Conservation (phyloP, 1,284 basidiomycete species). For the Ceratobasidium sp. region DNA sequence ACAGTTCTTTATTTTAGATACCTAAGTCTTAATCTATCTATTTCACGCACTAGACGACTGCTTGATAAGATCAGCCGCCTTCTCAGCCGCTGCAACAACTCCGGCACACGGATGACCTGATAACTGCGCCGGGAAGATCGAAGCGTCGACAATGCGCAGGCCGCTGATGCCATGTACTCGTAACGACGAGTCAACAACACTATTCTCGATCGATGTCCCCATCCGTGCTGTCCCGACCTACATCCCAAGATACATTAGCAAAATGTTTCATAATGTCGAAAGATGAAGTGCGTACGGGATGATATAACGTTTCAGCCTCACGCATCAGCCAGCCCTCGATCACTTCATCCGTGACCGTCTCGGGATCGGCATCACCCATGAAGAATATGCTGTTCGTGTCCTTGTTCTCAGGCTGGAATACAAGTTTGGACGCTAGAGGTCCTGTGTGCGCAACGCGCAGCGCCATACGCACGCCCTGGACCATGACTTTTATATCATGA, state of each 20-base stretch:
- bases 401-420: slow-evolving; percentile 53
- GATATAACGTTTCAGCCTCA: slow-evolving; percentile 61
- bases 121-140: slow-evolving; percentile 61
- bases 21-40: not conserved
- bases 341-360: slow-evolving; percentile 59
- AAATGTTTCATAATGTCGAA: not conserved
- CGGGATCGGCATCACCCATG: slow-evolving; percentile 55
- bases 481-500: slow-evolving; percentile 54
- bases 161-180: slow-evolving; percentile 63
- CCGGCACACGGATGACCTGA: slow-evolving; percentile 56
- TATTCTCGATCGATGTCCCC: slow-evolving; percentile 54
- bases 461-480: slow-evolving; percentile 55
- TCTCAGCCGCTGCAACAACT: slow-evolving; percentile 58
- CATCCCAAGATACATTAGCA: not conserved
- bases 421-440: slow-evolving; percentile 55
- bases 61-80: slow-evolving; percentile 48
- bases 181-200: slow-evolving; percentile 65
- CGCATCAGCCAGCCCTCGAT: slow-evolving; percentile 60
- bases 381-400: slow-evolving; percentile 56
- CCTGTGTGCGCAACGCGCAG: slow-evolving; percentile 53
- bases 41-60: not conserved
- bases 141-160: slow-evolving; percentile 66
- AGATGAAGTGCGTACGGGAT: slow-evolving; percentile 58
- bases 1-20: not conserved
- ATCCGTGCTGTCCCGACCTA: slow-evolving; percentile 56